Base-by-base conservation (phyloP, 257 asterid genomes). In the Solanum phureja region DNA sequence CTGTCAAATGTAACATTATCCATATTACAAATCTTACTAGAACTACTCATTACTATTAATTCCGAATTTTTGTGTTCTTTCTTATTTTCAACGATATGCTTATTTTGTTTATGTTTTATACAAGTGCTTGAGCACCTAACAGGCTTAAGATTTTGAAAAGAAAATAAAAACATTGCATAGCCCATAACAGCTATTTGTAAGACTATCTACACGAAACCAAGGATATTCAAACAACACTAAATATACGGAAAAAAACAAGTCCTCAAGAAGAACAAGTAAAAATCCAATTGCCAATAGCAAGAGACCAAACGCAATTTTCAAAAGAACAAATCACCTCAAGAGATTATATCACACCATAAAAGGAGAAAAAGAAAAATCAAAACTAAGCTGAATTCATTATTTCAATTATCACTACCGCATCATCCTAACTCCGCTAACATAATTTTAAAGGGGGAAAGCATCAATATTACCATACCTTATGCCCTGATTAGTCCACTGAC, bases 401-500 rank as follows among this genome's bases (percentile, higher is more conserved):
- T 40, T 37, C 83, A 76, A n/a, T 42, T n/a, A 76, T 76, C 64
- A 79, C 10, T 44, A 44, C 49, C 40, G 12, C 85, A 44, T 79
- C 21, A 76, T 76, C 35, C 83, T 3, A 42, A 76, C 35, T 76
- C 84, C 62, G 8, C 24, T 31, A 11, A 72, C 27, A 72, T 16
- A 72, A 34, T 72, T 74, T 35, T 21, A 21, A 21, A 11, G 81
- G 27, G 18, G 27, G 14, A 1, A 16, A 52, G 19, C 31, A 49
- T 49, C 27, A 82, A 29, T 49, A 29, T 49, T 62, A 52, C 64
- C 69, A 89, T 92, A 97, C 99, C 98, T 92, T 77, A 97, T 95
- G 71, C 99, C 99, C 94, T 97, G 99, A 92, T 97, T 97, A 89
- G 94, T 94, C 99, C 99, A 97, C 92, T 95, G 99, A 7, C 96